Conservation (phyloP, 345 rosid species). For the Arabidopsis suecica region DNA sequence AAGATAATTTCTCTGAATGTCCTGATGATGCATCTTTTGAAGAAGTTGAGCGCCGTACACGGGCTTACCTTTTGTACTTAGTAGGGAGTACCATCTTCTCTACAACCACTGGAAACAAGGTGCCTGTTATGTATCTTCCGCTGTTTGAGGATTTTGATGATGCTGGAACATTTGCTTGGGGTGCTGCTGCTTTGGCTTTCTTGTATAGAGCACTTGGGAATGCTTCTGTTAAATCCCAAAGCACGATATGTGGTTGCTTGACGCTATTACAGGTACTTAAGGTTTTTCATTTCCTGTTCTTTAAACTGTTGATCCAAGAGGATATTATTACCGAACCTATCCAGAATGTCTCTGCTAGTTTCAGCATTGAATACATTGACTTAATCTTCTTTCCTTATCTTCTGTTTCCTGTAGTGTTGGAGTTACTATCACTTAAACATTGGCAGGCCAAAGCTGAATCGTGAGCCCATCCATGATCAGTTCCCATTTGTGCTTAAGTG, state of each 20-base stretch:
- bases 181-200: conserved; percentile 92
- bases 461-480: conserved; percentile 77
- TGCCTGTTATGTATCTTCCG: conserved; percentile 97
- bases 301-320: not conserved
- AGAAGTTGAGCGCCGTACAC: conserved; percentile 68
- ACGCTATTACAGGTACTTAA: conserved; percentile 79
- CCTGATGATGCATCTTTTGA: conserved; percentile 64
- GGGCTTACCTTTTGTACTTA: conserved; percentile 91
- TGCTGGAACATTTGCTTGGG: conserved; percentile 90
- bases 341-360: not conserved
- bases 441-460: conserved; percentile 88
- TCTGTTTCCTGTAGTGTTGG: conserved; percentile 71
- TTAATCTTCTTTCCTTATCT: conserved; percentile 5
- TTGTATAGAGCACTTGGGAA: conserved; percentile 96
- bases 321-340: not conserved
- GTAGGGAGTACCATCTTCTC: conserved; percentile 96
- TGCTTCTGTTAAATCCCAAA: conserved; percentile 94
- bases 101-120: conserved; percentile 95
- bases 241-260: conserved; percentile 96
- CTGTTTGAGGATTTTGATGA: conserved; percentile 80
- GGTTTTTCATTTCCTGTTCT: not conserved
- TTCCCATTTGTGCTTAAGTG: conserved; percentile 89
- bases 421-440: conserved; percentile 90
- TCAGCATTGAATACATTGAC: not conserved
- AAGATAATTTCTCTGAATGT: conserved; percentile 80